Percentiles rank a stretch among this genome's conserved stretches.
Conservation (phyloP, 768 basidiomycete genomes). For the Mrakia blollopis region DNA sequence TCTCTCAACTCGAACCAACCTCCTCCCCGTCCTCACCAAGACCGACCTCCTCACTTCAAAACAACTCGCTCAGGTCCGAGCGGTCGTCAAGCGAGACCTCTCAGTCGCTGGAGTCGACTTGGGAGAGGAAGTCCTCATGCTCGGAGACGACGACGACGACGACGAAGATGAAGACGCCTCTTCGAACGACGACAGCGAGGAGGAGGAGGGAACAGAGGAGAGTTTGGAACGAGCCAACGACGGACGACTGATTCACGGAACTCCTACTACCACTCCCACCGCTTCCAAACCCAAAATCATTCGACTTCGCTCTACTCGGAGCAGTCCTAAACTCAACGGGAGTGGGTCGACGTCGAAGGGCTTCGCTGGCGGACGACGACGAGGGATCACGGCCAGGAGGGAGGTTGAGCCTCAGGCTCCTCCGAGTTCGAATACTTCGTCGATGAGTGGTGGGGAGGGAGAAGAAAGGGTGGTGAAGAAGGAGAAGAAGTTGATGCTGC, state of each 20-base stretch:
- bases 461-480: too few species aligned
- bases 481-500: not conserved
- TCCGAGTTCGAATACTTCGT: not conserved
- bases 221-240: not conserved
- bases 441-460: not conserved
- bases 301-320: not conserved
- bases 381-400: not conserved
- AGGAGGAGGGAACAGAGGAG: not conserved
- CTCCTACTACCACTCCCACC: not conserved
- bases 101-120: slow-evolving; percentile 46
- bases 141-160: slow-evolving; percentile 3
- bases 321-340: slow-evolving; percentile 2
- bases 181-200: not conserved
- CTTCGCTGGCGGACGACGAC: not conserved
- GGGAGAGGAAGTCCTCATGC: not conserved
- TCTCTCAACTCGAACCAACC: slow-evolving; percentile 66
- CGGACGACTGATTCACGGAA: not conserved
- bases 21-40: slow-evolving; percentile 73
- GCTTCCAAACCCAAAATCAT: not conserved
- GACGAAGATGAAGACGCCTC: not conserved
- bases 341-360: not conserved
- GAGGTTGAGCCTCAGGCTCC: not conserved
- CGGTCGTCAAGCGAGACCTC: slow-evolving; percentile 65
- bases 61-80: slow-evolving; percentile 63
- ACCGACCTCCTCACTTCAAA: slow-evolving; percentile 80